Evolutionary conservation across 345 rosid genomes (phyloP), one percentile per base, ranked within the genome.

Genomic region (Clausena lansium): DNA sequence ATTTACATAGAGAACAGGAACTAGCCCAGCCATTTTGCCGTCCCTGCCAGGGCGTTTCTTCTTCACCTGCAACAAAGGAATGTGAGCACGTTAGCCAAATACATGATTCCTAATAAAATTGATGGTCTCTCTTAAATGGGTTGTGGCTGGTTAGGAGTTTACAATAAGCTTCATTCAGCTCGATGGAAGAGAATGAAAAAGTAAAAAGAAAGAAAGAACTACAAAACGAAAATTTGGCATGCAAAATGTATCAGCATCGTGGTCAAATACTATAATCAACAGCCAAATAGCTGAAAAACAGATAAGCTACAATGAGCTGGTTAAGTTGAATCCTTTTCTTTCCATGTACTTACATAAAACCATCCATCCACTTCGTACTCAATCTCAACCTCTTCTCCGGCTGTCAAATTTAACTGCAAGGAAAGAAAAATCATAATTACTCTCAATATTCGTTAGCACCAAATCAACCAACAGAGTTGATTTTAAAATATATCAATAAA

Each of bases 331-430:
- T 63, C 15, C 17, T 39, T 54, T 25, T 45, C 36, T 57, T 73
- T 38, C 52, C 45, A 75, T 3, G 13, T 71, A 92, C 98, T 92
- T 88, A 96, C 99, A 82, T 94, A 93, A 85, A 89, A 94, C 98
- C 99, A 96, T 54, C 98, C 99, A 81, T 96, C 99, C 32, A 96
- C 98, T 89, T 96, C 99, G 39, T 96, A 89, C 78, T 94, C 98
- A 32, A 96, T 94, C 84, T 92, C 97, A 76, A 96, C 77, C 85
- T 91, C 97, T 81, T 96, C 99, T 74, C 97, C 99, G 6, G 98
- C 90, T 39, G 91, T 92, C 84, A 96, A 88, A 87, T 87, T 96
- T 69, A 96, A 85, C 99, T 96, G 97, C 91, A 88, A 85, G 25
- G 67, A 68, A 71, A 62, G 55, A 77, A 81, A 79, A 75, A 52